phyloP scores from a whole-genome alignment of 768 basidiomycete genomes.

The Russula sp. region DNA sequence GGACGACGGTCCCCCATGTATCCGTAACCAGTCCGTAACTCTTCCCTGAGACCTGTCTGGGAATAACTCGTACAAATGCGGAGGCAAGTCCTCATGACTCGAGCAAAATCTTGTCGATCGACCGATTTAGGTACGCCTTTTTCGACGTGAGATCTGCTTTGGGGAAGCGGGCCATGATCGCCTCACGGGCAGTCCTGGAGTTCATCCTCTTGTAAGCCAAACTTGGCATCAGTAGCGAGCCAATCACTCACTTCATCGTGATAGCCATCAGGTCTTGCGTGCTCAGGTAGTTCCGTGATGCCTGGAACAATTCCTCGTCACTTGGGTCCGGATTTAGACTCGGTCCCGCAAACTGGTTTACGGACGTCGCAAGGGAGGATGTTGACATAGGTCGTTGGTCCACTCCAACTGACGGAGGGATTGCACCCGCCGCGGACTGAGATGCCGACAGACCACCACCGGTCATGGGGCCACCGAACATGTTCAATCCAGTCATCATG shows the following conservation, averaged over 20 bases:
- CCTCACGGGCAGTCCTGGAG: conserved; percentile 81
- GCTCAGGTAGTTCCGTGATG: conserved; percentile 81
- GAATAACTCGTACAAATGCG: conserved; percentile 27
- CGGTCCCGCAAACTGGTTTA: conserved; percentile 78
- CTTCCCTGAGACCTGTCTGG: conserved; percentile 86
- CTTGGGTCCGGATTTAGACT: conserved; percentile 76
- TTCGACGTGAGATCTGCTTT: conserved; percentile 81
- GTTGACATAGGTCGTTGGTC: conserved; percentile 71
- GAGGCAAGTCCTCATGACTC: conserved; percentile 52
- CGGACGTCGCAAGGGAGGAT: conserved; percentile 84
- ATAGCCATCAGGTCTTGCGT: conserved; percentile 95
- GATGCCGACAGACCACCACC: conserved; percentile 50
- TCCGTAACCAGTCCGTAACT: conserved; percentile 96
- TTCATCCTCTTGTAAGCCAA: not conserved
- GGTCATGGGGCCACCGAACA: conserved; percentile 41
- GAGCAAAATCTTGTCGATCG: conserved; percentile 90
- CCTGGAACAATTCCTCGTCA: conserved; percentile 81
- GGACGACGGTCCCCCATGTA: conserved; percentile 98
- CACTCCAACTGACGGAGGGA: conserved; percentile 47
- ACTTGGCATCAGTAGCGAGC: not conserved
- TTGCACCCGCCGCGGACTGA: conserved; percentile 42
- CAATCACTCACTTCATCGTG: conserved; percentile 80
- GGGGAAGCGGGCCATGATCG: conserved; percentile 84
- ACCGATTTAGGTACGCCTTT: conserved; percentile 90
- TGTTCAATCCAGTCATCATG: conserved; percentile 67